phyloP scores from a whole-genome alignment of 352 stramenopile genomes.

The Phytophthora tubulina region DNA sequence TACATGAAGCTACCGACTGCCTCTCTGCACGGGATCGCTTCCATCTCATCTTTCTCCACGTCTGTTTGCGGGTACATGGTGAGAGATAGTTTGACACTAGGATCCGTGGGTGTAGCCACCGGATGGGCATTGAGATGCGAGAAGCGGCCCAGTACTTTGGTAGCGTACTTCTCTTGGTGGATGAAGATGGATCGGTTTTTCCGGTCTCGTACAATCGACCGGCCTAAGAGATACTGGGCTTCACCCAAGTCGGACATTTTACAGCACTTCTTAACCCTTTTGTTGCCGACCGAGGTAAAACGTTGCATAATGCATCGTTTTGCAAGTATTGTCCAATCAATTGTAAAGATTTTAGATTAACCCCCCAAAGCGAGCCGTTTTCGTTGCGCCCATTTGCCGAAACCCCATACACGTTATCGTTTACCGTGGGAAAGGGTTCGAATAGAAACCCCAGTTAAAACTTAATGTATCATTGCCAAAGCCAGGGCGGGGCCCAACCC shows the following conservation, averaged over 20 bases:
- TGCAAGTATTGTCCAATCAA: too few species aligned
- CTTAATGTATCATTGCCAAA: not conserved
- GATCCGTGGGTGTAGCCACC: not conserved
- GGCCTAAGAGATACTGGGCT: not conserved
- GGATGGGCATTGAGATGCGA: not conserved
- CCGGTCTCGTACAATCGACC: not conserved
- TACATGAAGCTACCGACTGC: slow-evolving; percentile 3
- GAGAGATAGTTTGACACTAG: not conserved
- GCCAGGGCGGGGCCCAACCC: not conserved
- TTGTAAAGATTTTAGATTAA: too few species aligned
- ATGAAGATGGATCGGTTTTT: not conserved
- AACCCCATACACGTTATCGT: slow-evolving; percentile 2
- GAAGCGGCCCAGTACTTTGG: not conserved
- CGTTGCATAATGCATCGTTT: too few species aligned
- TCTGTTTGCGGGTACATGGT: not conserved
- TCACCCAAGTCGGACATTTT: not conserved
- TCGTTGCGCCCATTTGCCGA: slow-evolving; percentile 5
- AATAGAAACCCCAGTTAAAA: slow-evolving; percentile 1
- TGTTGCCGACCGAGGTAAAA: too few species aligned
- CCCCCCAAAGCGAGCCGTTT: not conserved
- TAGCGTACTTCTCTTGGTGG: not conserved
- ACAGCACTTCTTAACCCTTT: not conserved
- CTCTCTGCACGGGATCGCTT: not conserved
- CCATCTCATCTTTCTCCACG: not conserved
- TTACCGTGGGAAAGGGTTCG: not conserved